These are phyloP conservation scores for Colletotrichum godetiae DNA, from an alignment of 2,329 filamentous ascomycete genomes.

Conservation along the genomic window DNA sequence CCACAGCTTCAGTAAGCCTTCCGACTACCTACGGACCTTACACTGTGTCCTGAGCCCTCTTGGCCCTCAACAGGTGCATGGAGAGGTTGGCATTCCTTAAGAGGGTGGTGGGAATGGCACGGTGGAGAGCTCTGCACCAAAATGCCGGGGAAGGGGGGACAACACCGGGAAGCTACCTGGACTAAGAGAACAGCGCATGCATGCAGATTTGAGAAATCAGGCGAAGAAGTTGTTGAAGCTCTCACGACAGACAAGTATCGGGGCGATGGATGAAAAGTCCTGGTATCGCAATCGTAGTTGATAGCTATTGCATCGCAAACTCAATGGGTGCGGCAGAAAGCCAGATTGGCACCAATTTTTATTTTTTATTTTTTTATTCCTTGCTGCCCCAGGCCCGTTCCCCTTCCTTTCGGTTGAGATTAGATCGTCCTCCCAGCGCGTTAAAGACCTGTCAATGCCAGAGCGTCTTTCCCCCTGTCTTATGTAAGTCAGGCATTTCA, in stretches of 20 bases:
- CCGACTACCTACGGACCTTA: not conserved
- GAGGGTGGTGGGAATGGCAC: constrained; percentile 9
- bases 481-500: constrained; percentile 15
- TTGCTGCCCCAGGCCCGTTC: not conserved
- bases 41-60: not conserved
- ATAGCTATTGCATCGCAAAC: not conserved
- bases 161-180: constrained; percentile 17
- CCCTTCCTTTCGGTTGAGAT: constrained; percentile 8
- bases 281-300: not conserved
- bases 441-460: not conserved
- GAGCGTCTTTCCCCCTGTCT: not conserved
- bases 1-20: constrained; percentile 7
- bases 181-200: constrained; percentile 13
- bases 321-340: constrained; percentile 21
- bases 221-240: not conserved
- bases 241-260: constrained; percentile 2
- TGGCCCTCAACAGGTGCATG: constrained; percentile 1
- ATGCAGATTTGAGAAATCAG: constrained; percentile 9
- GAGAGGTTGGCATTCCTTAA: not conserved
- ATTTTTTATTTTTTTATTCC: not conserved
- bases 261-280: not conserved
- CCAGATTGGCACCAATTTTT: constrained; percentile 23
- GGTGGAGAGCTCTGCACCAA: constrained; percentile 25
- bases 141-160: constrained; percentile 24
- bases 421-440: constrained; percentile 15